A percentile compares a stretch with the other conserved stretches of the same genome.
These are phyloP conservation scores for Angophora floribunda DNA, from an alignment of 345 rosid genomes.

Conservation along the genomic window DNA sequence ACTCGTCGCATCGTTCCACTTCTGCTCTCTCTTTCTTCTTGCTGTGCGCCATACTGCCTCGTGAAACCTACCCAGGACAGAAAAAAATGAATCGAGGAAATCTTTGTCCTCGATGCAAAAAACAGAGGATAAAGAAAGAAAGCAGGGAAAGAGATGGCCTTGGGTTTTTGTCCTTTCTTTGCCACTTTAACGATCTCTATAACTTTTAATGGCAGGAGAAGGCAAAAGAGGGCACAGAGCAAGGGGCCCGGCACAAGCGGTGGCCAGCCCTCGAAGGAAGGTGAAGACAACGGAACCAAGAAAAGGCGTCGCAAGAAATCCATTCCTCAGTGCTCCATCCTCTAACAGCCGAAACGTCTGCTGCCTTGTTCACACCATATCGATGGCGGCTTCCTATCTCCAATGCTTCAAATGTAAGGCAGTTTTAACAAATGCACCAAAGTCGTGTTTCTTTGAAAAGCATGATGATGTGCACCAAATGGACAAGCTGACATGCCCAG, in stretches of 20 bases:
- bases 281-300: neutral
- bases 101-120: neutral
- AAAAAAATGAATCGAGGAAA: neutral
- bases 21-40: neutral
- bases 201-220: neutral
- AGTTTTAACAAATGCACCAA: neutral
- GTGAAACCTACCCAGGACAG: neutral
- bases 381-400: neutral
- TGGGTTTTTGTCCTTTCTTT: neutral
- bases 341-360: neutral
- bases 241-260: neutral
- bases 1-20: neutral
- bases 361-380: neutral
- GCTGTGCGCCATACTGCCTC: neutral
- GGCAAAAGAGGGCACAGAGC: neutral
- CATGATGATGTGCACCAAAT: neutral
- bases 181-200: neutral
- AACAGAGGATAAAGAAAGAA: neutral
- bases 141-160: neutral
- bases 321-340: neutral
- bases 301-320: neutral
- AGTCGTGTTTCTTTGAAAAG: neutral
- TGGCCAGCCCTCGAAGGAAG: neutral
- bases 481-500: neutral
- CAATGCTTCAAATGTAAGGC: neutral